Percentiles rank a stretch among this genome's conserved stretches.
phyloP scores from a whole-genome alignment of 2,329 filamentous ascomycete genomes.

The Akanthomyces lecanii region DNA sequence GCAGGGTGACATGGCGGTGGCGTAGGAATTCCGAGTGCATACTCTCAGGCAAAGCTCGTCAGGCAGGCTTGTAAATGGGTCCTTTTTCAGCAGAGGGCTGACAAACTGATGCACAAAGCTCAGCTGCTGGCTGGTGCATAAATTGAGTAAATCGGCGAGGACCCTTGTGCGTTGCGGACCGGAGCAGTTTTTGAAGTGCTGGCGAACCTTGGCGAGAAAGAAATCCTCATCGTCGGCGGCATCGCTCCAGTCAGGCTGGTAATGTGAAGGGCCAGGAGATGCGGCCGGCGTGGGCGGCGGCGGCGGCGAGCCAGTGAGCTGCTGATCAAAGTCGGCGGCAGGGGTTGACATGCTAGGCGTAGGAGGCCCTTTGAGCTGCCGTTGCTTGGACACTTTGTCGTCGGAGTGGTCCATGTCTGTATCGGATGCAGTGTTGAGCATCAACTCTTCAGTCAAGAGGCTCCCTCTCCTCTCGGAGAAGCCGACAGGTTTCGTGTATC shows the following conservation, averaged over 20 bases:
- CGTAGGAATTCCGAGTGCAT: slow-evolving; percentile 34
- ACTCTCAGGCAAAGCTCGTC: slow-evolving; percentile 90
- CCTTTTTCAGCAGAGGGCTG: slow-evolving; percentile 88
- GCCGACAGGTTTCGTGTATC: slow-evolving; percentile 49
- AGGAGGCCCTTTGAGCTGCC: slow-evolving; percentile 52
- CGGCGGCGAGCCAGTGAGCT: slow-evolving; percentile 57
- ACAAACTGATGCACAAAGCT: slow-evolving; percentile 97
- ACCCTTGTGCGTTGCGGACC: slow-evolving; percentile 73
- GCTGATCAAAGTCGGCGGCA: slow-evolving; percentile 59
- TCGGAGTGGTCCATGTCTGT: slow-evolving; percentile 42
- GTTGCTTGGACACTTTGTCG: slow-evolving; percentile 47
- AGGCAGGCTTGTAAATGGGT: slow-evolving; percentile 87
- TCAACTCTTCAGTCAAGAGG: slow-evolving; percentile 53
- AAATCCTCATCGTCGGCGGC: slow-evolving; percentile 78
- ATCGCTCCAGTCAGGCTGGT: slow-evolving; percentile 68
- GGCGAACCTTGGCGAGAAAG: slow-evolving; percentile 72
- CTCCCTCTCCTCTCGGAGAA: slow-evolving; percentile 60
- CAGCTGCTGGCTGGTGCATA: slow-evolving; percentile 91
- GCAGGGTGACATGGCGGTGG: neutral
- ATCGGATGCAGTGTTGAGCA: slow-evolving; percentile 44
- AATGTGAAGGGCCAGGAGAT: slow-evolving; percentile 58
- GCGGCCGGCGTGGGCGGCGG: slow-evolving; percentile 63
- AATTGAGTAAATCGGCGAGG: slow-evolving; percentile 81
- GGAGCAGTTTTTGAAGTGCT: slow-evolving; percentile 74
- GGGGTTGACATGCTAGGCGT: slow-evolving; percentile 65